Evolutionary conservation across 2,329 filamentous ascomycete genomes (phyloP).

Genomic region (Calonectria pauciramosa): DNA sequence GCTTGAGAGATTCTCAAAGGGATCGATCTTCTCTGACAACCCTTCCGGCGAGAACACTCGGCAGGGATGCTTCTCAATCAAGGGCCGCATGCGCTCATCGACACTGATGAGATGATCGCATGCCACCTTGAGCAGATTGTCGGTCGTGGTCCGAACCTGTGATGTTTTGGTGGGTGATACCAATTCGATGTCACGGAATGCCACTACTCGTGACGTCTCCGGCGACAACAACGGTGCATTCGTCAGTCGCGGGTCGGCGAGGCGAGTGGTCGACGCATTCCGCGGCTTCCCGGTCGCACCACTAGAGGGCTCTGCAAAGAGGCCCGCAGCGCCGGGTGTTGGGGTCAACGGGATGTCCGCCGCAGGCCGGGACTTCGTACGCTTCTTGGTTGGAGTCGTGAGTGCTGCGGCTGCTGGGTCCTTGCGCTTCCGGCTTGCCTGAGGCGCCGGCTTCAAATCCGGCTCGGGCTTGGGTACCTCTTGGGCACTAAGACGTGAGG

Average conservation of each 20-base stretch:
- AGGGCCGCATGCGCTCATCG: slow-evolving; percentile 77
- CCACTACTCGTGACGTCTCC: slow-evolving; percentile 74
- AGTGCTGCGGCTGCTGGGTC: slow-evolving; percentile 42
- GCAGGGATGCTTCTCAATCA: slow-evolving; percentile 84
- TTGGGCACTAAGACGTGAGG: slow-evolving; percentile 56
- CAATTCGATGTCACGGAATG: slow-evolving; percentile 60
- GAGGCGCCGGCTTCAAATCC: slow-evolving; percentile 37
- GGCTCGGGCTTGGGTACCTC: slow-evolving; percentile 31
- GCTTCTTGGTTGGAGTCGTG: slow-evolving; percentile 51
- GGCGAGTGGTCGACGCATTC: slow-evolving; percentile 62
- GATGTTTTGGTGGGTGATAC: slow-evolving; percentile 61
- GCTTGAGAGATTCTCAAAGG: slow-evolving; percentile 85
- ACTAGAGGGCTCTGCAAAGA: slow-evolving; percentile 52
- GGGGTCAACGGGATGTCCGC: slow-evolving; percentile 58
- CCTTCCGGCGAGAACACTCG: slow-evolving; percentile 84
- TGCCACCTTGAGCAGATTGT: slow-evolving; percentile 81
- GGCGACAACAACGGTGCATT: slow-evolving; percentile 82
- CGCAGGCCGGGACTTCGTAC: slow-evolving; percentile 36
- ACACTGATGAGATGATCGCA: slow-evolving; percentile 79
- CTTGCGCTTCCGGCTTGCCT: slow-evolving; percentile 53
- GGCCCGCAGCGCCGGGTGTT: slow-evolving; percentile 59
- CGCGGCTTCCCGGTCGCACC: slow-evolving; percentile 54
- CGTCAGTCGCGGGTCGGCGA: slow-evolving; percentile 74
- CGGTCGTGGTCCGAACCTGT: slow-evolving; percentile 68
- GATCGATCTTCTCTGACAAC: slow-evolving; percentile 87